phyloP scores from a whole-genome alignment of 768 basidiomycete species.

The Mycena rosella region DNA sequence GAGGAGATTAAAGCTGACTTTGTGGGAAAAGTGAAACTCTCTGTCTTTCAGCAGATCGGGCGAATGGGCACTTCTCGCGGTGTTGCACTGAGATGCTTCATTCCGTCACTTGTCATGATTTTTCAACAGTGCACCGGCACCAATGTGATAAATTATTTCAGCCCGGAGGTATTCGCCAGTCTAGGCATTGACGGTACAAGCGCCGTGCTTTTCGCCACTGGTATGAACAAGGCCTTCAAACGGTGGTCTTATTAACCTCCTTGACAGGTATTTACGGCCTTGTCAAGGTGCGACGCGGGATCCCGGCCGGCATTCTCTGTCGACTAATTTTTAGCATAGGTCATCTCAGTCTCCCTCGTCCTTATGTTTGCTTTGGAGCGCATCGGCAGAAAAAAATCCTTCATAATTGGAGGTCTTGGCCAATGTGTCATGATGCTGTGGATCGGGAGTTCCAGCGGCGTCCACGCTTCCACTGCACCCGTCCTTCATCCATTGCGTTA shows the following conservation, averaged over 20 bases:
- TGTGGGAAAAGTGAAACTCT: constrained; percentile 54
- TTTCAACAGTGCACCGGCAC: constrained; percentile 66
- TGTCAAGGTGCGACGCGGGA: constrained; percentile 44
- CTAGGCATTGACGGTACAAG: constrained; percentile 60
- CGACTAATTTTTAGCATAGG: constrained; percentile 40
- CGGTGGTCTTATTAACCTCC: constrained; percentile 1
- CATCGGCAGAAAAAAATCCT: constrained; percentile 61
- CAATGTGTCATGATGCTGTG: constrained; percentile 64
- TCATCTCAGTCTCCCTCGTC: constrained; percentile 54
- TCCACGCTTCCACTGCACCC: constrained; percentile 46
- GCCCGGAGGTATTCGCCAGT: constrained; percentile 62
- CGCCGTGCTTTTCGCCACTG: constrained; percentile 64
- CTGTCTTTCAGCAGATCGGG: constrained; percentile 51
- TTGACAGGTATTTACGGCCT: constrained; percentile 48
- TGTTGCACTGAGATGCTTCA: constrained; percentile 59
- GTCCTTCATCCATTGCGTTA: constrained; percentile 54
- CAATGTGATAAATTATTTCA: constrained; percentile 69
- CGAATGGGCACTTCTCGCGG: constrained; percentile 59
- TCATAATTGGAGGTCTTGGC: constrained; percentile 63
- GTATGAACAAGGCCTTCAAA: constrained; percentile 45
- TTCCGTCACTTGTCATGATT: constrained; percentile 62
- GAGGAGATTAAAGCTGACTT: constrained; percentile 65
- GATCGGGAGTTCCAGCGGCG: constrained; percentile 56
- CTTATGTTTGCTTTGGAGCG: constrained; percentile 62
- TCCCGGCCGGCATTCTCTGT: constrained; percentile 6